Evolutionary conservation across 1,284 basidiomycete species (phyloP), one percentile per base, ranked within the genome.

Genomic region (Sporisorium exsertum): DNA sequence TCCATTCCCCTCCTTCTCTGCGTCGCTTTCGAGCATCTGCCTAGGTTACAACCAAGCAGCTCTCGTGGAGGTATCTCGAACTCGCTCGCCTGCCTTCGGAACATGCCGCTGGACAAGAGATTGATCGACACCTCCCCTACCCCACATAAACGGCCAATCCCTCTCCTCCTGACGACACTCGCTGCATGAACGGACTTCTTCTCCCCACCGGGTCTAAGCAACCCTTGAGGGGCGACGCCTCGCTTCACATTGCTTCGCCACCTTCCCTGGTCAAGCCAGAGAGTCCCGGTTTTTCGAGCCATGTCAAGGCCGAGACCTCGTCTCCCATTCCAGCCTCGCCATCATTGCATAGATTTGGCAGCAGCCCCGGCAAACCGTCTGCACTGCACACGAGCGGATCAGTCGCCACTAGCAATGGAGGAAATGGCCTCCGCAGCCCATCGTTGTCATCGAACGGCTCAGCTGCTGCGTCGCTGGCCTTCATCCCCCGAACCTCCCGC

Each of bases 121-220:
- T 51, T 64, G 60, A 45, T 61, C 35, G 57, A 60, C 46, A 51
- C 49, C 57, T 57, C 50, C 45, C 53, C 56, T 47, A 16, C 52
- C 12, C 63, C 33, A 59, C 58, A 62, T 55, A 22, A 37, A 42
- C 55, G 53, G 47, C 49, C 49, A 6, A 37, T 47, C 46, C 22
- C 22, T 43, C 33, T 22, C 29, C 22, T 12, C 35, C 46, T 27
- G 4, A 20, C 5, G 24, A 18, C 32, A n/a, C 9, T 35, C 29
- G 15, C 61, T 58, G 69, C 59, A 76, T 76, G 73, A 76, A 72
- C 65, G 65, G 73, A 15, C 69, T 76, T 13, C 52, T 76, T 7
- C 69, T 76, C 4, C 73, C 73, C n/a, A 65, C 62, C 32, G 73
- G 73, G 53, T 65, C 65, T 47, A 72, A 66, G 64, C 61, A 64